Evolutionary conservation across 495 filamentous ascomycete species (phyloP), one percentile per base, ranked within the genome.

Genomic region (Penicillium crystallinum): DNA sequence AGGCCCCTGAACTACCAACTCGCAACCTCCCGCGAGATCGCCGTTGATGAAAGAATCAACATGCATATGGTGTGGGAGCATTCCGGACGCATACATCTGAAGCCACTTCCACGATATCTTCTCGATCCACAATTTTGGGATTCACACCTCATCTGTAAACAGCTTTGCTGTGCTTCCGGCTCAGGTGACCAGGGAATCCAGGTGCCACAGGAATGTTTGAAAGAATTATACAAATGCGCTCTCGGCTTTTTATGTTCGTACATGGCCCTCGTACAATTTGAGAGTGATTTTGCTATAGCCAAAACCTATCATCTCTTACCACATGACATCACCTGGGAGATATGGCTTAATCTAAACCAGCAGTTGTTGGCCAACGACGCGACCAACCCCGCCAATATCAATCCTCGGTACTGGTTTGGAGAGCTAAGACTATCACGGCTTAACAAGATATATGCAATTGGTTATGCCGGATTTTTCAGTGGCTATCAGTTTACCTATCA

Each of bases 1-100:
- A 72, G 71, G 11, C 64, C 76, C 14, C 64, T 81, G 19, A 73
- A 80, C 53, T 64, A 70, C 46, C 78, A 81, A 40, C 33, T 67
- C 15, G 47, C 72, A n/a, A 61, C 75, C 3, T 53, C 54, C 4
- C 59, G 75, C 17, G 57, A 75, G 0, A 75, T 81, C n/a, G 46
- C 65, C 12, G 55, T 77, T 27, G 66, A 69, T 25, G 72, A 79
- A 44, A 56, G 61, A 18, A 66, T 71, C 14, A 67, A 75, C 30
- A 64, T 66, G 63, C 63, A 69, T 35, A 58, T 78, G 2, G 66
- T 77, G 14, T 77, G 72, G 76, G 58, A 59, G 8, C 52, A 59
- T 10, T 50, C 50, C 1, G 31, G 60, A 8, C 58, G 59, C 15
- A 66, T 78, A 7, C 73, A 72, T 51, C 22, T 79, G 0, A 80